A percentile compares a stretch with the other conserved stretches of the same genome.
These are phyloP conservation scores for Globisporangium nodosum DNA, from an alignment of 352 stramenopile species.

Conservation along the genomic window DNA sequence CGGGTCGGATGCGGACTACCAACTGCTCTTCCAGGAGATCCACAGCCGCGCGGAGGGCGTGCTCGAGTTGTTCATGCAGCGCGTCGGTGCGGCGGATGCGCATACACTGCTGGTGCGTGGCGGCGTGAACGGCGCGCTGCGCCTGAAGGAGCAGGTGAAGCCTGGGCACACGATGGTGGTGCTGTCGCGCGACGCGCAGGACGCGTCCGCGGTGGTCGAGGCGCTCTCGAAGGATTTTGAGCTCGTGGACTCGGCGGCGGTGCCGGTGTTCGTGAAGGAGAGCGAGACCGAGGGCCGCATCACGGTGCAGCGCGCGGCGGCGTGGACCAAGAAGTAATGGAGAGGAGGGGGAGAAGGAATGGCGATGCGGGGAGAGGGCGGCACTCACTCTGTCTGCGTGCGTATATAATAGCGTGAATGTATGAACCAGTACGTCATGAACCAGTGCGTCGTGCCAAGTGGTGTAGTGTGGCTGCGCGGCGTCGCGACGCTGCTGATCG, in stretches of 20 bases:
- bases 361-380: constrained; percentile 1
- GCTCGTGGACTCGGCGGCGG: constrained; percentile 31
- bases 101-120: constrained; percentile 34
- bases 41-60: constrained; percentile 51
- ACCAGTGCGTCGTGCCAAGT: background rate
- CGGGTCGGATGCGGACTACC: constrained; percentile 14
- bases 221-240: constrained; percentile 35
- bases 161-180: constrained; percentile 52
- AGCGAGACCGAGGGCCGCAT: constrained; percentile 49
- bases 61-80: constrained; percentile 51
- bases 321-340: constrained; percentile 33
- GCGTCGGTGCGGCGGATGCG: constrained; percentile 12
- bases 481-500: background rate
- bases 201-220: constrained; percentile 23
- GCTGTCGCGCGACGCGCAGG: constrained; percentile 28
- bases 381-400: constrained; percentile 2
- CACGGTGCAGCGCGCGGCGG: constrained; percentile 32
- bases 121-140: constrained; percentile 29
- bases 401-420: background rate
- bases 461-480: background rate
- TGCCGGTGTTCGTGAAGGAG: constrained; percentile 47
- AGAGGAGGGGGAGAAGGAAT: background rate
- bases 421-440: background rate
- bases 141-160: constrained; percentile 50
- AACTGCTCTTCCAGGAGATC: constrained; percentile 50